A percentile compares a stretch with the other conserved stretches of the same genome.
Evolutionary conservation across 1,284 basidiomycete genomes (phyloP).

Genomic region (Cystobasidium sp.): DNA sequence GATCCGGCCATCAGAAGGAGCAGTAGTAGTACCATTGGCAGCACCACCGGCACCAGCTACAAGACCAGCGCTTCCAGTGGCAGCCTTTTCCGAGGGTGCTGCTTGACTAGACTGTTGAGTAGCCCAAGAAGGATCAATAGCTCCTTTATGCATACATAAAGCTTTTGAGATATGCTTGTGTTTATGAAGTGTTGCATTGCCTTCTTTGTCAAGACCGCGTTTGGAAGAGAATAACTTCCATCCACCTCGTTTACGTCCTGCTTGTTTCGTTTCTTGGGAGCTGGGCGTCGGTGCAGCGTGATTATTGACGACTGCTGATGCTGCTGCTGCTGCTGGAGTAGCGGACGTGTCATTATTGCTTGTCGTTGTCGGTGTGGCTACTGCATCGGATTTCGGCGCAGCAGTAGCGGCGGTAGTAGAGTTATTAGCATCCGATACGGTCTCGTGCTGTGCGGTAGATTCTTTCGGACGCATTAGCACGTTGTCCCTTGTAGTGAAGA

Average conservation of each 20-base stretch:
- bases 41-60: not conserved
- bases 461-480: too few relatives aligned
- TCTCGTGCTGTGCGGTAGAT: not conserved
- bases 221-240: constrained; percentile 36
- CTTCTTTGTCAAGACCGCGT: constrained; percentile 36
- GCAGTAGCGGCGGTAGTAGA: not conserved
- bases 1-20: not conserved
- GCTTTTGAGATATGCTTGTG: constrained; percentile 29
- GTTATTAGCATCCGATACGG: not conserved
- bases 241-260: constrained; percentile 29
- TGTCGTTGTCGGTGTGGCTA: not conserved
- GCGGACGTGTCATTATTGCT: not conserved
- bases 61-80: not conserved
- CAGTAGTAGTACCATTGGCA: not conserved
- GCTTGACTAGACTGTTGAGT: not conserved
- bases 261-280: not conserved
- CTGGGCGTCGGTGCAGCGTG: not conserved
- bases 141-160: constrained; percentile 43
- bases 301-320: not conserved
- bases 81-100: not conserved
- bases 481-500: too few relatives aligned
- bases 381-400: not conserved
- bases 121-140: constrained; percentile 17
- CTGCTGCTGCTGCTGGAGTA: not conserved
- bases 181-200: constrained; percentile 36